Base-by-base conservation (phyloP, 2,329 filamentous ascomycete species). In the Colletotrichum somersetense region DNA sequence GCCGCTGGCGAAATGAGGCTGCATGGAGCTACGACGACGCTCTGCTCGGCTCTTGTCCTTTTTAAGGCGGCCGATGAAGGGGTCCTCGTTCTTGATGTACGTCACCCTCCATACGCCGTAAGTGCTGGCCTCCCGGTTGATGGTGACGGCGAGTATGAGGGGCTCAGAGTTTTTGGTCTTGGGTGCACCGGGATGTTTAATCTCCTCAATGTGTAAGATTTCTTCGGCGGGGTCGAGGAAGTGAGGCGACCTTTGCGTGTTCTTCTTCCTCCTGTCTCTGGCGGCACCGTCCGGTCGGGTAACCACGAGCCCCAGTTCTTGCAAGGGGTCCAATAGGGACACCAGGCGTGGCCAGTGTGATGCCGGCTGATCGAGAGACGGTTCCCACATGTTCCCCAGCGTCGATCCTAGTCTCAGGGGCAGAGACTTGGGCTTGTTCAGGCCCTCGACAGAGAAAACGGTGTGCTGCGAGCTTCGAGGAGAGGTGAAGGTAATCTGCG, bases 81-180 rank as follows among this genome's bases (percentile, higher is more conserved):
- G 83, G 71, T 90, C 88, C 74, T 92, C 90, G 73, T 92, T 91
- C 40, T 92, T 88, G 65, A 95, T 85, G 79, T 97, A 97, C 56
- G 90, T 88, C 64, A 95, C 88, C 71, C 91, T 91, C 96, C 96
- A 98, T 57, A 98, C 86, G 3, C 91, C 96, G 79, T 97, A 95
- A 76, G 91, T 88, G 75, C 90, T 92, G 3, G 90, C 90, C 75
- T 94, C 91, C 66, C 90, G 85, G 78, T 98, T 97, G 73, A 92
- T 86, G 0, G 96, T 98, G 62, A 98, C 89, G 14, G 94, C 91
- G 67, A 98, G 84, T 14, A 93, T 88, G 35, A 98, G 83, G 23
- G 86, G 85, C 40, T 86, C 83, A 65, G 84, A 83, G 58, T 78
- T 67, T 75, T 76, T 66, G 78, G 79, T 62, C 84, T 58, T 65